Evolutionary conservation across 2,329 filamentous ascomycete genomes (phyloP).

Genomic region (Nemania sp.): DNA sequence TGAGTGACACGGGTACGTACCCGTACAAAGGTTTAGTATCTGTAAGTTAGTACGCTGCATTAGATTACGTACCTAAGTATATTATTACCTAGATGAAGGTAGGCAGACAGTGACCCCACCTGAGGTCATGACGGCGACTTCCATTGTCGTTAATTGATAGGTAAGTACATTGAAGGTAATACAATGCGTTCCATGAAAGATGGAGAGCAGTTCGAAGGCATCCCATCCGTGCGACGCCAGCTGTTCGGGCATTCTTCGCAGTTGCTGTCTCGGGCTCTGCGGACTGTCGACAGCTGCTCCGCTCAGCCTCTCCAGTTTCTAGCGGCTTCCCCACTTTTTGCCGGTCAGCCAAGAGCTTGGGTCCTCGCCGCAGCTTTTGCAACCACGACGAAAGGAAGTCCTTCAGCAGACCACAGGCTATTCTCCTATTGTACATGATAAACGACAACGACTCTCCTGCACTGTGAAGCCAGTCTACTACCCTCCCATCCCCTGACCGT

Average conservation of each 20-base stretch:
- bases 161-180: no score
- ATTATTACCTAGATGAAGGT: no score
- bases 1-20: no score
- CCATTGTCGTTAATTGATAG: no score
- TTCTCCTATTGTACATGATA: slow-evolving; percentile 23
- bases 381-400: slow-evolving; percentile 34
- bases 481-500: slow-evolving; percentile 8
- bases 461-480: slow-evolving; percentile 12
- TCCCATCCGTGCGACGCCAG: slow-evolving; percentile 14
- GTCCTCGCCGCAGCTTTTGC: slow-evolving; percentile 37
- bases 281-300: slow-evolving; percentile 18
- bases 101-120: no score
- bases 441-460: slow-evolving; percentile 9
- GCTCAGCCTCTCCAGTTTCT: slow-evolving; percentile 22
- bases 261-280: neutral
- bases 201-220: neutral
- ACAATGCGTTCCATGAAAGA: no score
- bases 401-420: slow-evolving; percentile 6
- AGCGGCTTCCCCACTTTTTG: slow-evolving; percentile 30
- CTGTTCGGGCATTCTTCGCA: no score
- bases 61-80: no score
- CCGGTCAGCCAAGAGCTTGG: slow-evolving; percentile 35
- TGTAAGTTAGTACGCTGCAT: no score
- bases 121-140: no score
- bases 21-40: neutral